Conservation (phyloP, 306 rosid genomes). For the Crataegus laevigata region DNA sequence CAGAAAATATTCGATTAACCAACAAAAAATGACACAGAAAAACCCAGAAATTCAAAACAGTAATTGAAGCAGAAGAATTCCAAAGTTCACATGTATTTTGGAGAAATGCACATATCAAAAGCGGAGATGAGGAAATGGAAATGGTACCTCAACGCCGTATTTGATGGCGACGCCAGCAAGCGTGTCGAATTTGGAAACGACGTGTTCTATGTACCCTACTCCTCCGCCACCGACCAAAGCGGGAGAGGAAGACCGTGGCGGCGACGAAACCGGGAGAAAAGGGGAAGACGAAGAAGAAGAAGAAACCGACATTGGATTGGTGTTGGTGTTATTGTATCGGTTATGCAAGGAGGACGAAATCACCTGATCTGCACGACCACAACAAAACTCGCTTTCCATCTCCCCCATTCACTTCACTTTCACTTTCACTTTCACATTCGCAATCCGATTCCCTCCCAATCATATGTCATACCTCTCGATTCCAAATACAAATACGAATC, state of each 20-base stretch:
- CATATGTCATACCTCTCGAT: not conserved
- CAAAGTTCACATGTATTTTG: not conserved
- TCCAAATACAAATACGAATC: not conserved
- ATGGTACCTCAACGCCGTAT: conserved; percentile 79
- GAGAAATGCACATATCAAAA: not conserved
- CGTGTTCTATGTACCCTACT: conserved; percentile 46
- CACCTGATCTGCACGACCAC: conserved; percentile 1
- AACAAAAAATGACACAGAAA: not conserved
- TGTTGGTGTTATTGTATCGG: not conserved
- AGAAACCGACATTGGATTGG: conserved; percentile 10
- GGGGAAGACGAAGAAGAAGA: conserved; percentile 5
- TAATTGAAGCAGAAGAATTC: not conserved
- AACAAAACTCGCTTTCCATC: conserved; percentile 40
- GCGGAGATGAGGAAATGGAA: not conserved
- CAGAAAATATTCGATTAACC: not conserved
- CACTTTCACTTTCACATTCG: not conserved
- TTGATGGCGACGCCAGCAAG: conserved; percentile 89
- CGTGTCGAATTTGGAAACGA: conserved; percentile 71
- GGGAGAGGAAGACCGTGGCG: not conserved
- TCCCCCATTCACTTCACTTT: not conserved
- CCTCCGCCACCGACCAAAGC: not conserved
- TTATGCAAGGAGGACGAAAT: not conserved
- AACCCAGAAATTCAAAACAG: not conserved
- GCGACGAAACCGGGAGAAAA: conserved; percentile 9
- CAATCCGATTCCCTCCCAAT: not conserved